phyloP scores from a whole-genome alignment of 352 stramenopile genomes.

The Pythium dissotocum region DNA sequence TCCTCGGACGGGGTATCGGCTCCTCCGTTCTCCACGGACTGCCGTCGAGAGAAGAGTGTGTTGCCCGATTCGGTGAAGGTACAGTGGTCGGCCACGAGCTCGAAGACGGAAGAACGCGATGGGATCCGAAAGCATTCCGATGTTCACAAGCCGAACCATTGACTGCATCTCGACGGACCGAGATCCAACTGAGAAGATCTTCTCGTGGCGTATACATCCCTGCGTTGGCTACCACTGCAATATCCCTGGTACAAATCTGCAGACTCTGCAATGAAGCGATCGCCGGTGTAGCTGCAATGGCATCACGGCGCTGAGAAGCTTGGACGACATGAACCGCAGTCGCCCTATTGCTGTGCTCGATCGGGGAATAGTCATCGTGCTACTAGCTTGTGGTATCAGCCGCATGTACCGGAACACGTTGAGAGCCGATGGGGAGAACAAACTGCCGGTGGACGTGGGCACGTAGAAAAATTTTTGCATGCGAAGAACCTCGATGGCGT shows the following conservation, averaged over 20 bases:
- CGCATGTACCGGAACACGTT: slow-evolving; percentile 14
- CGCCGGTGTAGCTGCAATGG: neutral
- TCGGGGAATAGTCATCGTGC: neutral
- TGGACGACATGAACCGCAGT: neutral
- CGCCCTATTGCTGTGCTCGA: too few relatives aligned
- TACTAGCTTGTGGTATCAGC: neutral
- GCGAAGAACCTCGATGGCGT: neutral
- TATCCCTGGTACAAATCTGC: neutral
- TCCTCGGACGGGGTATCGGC: too few relatives aligned
- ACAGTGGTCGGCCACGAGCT: neutral
- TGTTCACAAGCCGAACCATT: slow-evolving; percentile 1
- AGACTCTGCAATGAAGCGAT: neutral
- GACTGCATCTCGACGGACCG: slow-evolving; percentile 2
- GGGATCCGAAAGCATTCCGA: neutral
- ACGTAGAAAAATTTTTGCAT: slow-evolving; percentile 18
- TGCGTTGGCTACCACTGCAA: slow-evolving; percentile 6
- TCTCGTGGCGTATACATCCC: slow-evolving; percentile 7
- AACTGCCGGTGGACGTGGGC: neutral
- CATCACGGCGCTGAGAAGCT: neutral
- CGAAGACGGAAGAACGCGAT: neutral
- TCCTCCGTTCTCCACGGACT: too few relatives aligned
- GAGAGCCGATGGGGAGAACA: slow-evolving; percentile 3
- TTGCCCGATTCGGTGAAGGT: neutral
- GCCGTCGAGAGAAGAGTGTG: too few relatives aligned
- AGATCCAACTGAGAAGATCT: neutral